These are phyloP conservation scores for Paecilomyces sp. DNA, from an alignment of 2,329 filamentous ascomycete species.

Conservation along the genomic window DNA sequence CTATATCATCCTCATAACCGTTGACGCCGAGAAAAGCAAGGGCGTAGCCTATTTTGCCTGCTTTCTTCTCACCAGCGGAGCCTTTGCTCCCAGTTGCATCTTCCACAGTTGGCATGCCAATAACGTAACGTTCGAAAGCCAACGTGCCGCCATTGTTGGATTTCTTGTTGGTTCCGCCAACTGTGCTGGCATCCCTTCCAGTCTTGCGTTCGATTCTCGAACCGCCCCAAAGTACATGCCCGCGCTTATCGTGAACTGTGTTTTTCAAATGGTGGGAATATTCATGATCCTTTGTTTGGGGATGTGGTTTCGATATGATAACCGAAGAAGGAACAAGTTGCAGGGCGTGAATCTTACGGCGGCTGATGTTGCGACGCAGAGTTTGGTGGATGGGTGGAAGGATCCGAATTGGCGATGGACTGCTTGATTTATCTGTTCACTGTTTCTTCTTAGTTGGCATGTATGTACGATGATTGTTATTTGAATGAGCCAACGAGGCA, in stretches of 20 bases:
- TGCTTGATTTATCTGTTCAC: not conserved
- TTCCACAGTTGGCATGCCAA: slow-evolving; percentile 11
- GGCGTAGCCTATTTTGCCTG: slow-evolving; percentile 8
- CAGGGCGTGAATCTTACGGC: slow-evolving; percentile 6
- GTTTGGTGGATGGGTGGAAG: slow-evolving; percentile 5
- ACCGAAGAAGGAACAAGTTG: slow-evolving; percentile 2
- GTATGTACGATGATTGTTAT: no score
- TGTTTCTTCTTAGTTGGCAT: no score
- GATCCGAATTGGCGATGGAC: slow-evolving; percentile 10
- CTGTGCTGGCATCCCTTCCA: slow-evolving; percentile 8
- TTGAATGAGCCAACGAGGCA: no score
- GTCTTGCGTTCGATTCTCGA: slow-evolving; percentile 6
- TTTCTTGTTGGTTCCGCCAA: slow-evolving; percentile 9
- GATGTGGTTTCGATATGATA: slow-evolving; percentile 6
- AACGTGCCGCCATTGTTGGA: slow-evolving; percentile 5
- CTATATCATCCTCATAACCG: slow-evolving; percentile 7
- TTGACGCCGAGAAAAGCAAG: slow-evolving; percentile 5
- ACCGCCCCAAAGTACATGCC: slow-evolving; percentile 7
- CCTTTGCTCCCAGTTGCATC: slow-evolving; percentile 4
- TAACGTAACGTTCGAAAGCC: slow-evolving; percentile 4
- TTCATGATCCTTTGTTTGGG: slow-evolving; percentile 5
- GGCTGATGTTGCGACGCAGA: slow-evolving; percentile 4
- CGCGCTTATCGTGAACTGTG: slow-evolving; percentile 6
- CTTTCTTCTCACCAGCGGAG: slow-evolving; percentile 6
- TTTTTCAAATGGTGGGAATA: not conserved